Conservation (phyloP, 2,329 filamentous ascomycete genomes). For the Hymenoscyphus scutula region DNA sequence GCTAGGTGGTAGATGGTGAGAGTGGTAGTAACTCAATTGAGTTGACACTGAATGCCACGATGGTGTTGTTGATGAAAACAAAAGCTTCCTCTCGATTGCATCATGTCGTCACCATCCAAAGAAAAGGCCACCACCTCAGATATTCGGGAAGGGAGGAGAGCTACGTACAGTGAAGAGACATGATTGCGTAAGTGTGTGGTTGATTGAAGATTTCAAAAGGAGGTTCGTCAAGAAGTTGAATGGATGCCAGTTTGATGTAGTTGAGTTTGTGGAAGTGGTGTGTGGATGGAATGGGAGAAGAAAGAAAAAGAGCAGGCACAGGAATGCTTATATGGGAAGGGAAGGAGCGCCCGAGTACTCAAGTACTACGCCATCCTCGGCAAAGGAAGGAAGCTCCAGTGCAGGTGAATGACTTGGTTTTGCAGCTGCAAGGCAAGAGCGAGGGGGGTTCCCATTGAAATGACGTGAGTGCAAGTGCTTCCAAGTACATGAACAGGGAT, state of each 20-base stretch:
- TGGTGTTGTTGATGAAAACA: constrained; percentile 5
- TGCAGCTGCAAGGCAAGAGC: constrained; percentile 5
- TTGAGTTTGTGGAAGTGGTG: constrained; percentile 9
- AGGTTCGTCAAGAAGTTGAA: constrained; percentile 30
- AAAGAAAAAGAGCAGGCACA: constrained; percentile 4
- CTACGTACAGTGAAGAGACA: constrained; percentile 35
- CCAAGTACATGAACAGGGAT: not conserved
- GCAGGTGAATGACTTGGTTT: constrained; percentile 15
- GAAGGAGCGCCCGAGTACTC: not conserved
- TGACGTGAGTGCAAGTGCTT: not conserved
- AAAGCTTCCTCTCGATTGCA: not conserved
- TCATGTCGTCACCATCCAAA: constrained; percentile 23
- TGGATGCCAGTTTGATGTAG: constrained; percentile 27
- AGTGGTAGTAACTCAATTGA: not conserved
- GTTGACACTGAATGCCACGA: not conserved
- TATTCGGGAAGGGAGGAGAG: not conserved
- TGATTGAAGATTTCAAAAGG: constrained; percentile 28
- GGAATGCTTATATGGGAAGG: constrained; percentile 12
- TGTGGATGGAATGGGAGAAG: constrained; percentile 6
- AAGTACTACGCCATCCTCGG: constrained; percentile 1
- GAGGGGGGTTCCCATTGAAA: not conserved
- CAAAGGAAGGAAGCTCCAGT: not conserved
- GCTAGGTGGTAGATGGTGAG: not conserved
- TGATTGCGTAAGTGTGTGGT: constrained; percentile 28
- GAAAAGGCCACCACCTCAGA: not conserved